Conservation (phyloP, 768 basidiomycete genomes). For the Lyophyllum atratum region DNA sequence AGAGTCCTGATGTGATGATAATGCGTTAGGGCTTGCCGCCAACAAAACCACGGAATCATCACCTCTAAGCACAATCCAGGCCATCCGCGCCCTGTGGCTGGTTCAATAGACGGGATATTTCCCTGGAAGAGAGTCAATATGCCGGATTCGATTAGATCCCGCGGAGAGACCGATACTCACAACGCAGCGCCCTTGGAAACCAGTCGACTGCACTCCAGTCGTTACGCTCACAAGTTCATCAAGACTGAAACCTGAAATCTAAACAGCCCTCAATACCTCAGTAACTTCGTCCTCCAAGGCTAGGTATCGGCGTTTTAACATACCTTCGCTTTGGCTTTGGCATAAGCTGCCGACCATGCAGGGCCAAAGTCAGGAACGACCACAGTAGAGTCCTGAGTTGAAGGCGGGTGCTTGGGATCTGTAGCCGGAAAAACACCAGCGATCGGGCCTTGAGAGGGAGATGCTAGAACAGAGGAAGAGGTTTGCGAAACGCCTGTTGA, state of each 20-base stretch:
- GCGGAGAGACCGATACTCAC: conserved; percentile 17
- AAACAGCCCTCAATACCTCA: neutral
- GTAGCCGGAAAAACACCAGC: conserved; percentile 46
- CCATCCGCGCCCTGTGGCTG: conserved; percentile 27
- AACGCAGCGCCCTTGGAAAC: conserved; percentile 45
- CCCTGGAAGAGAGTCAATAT: conserved; percentile 18
- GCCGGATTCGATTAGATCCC: neutral
- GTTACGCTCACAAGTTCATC: conserved; percentile 49
- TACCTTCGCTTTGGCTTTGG: conserved; percentile 43
- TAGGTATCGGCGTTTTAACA: conserved; percentile 4
- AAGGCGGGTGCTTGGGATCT: conserved; percentile 47
- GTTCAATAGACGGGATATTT: conserved; percentile 44
- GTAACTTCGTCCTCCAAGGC: no score
- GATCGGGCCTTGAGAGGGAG: conserved; percentile 44
- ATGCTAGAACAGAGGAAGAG: conserved; percentile 38
- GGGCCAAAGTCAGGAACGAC: conserved; percentile 20
- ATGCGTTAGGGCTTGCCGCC: neutral
- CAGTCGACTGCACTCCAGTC: conserved; percentile 46
- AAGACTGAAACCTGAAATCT: conserved; percentile 39
- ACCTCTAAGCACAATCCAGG: conserved; percentile 59
- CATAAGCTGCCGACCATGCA: conserved; percentile 45
- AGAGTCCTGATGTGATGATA: conserved; percentile 27
- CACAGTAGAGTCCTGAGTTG: conserved; percentile 25
- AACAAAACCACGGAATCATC: neutral
- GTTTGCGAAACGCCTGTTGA: conserved; percentile 1